phyloP scores from a whole-genome alignment of 257 asterid genomes.

The Plantago elongata region DNA sequence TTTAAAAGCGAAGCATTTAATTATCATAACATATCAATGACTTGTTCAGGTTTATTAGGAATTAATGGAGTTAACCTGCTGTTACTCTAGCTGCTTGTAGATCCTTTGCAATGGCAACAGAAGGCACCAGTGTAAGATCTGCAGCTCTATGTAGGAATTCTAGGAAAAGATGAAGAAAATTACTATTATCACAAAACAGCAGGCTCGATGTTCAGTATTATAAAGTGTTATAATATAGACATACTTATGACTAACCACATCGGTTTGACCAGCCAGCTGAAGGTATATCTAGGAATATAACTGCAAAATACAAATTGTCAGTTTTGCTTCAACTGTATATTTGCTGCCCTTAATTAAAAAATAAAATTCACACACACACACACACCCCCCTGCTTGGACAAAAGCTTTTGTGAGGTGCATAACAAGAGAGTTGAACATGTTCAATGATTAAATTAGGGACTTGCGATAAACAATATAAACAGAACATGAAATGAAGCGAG shows the following conservation, averaged over 20 bases:
- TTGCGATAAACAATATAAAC: neutral
- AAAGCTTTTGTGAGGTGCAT: too few species aligned
- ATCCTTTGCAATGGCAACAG: constrained; percentile 93
- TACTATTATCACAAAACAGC: constrained; percentile 9
- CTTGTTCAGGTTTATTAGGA: neutral
- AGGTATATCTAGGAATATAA: constrained; percentile 92
- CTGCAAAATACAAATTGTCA: constrained; percentile 37
- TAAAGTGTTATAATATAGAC: constrained; percentile 22
- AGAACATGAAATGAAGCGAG: constrained; percentile 1
- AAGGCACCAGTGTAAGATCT: constrained; percentile 94
- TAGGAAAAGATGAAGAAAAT: constrained; percentile 25
- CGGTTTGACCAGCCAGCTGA: constrained; percentile 93
- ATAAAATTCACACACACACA: too few species aligned
- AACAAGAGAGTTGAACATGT: too few species aligned
- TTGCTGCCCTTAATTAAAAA: too few species aligned
- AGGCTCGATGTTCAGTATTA: neutral
- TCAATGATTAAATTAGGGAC: too few species aligned
- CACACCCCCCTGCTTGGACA: neutral
- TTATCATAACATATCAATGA: neutral
- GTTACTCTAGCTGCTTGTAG: constrained; percentile 75
- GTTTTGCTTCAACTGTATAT: too few species aligned
- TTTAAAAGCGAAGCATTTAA: neutral
- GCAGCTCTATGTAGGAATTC: constrained; percentile 96
- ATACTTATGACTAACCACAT: constrained; percentile 92
- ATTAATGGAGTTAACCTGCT: constrained; percentile 41